Evolutionary conservation across 2,329 filamentous ascomycete genomes (phyloP), one percentile per base, ranked within the genome.

Genomic region (Cladophialophora yegresii): DNA sequence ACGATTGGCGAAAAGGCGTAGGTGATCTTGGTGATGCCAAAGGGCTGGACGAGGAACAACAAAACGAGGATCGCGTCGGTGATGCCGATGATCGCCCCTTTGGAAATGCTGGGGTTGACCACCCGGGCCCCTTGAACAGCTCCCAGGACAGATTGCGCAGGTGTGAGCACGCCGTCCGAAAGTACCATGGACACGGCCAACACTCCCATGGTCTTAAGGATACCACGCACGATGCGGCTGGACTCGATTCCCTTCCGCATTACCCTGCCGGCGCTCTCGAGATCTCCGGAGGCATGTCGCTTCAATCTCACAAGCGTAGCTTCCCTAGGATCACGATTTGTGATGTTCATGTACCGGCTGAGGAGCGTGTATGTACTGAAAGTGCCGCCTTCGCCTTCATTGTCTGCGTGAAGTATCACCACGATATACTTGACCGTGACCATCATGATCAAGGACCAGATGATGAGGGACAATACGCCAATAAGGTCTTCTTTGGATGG

Each of bases 351-450:
- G 72, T 83, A 84, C 71, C 81, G 73, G 22, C 80, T 81, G 2
- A 85, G 76, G 16, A 85, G 74, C 0, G 81, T 82, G 69, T 84
- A 85, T 8, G 80, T 79, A 23, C 78, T 80, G 72, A 85, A 85
- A 0, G 83, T 85, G 2, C 83, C 83, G 9, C 84, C 84, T 70
- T 86, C 83, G 26, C 84, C 84, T 69, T 85, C 82, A 62, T 86
- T 81, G 71, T 85, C 82, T 30, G 83, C 83, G 53, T 74, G 73
- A 3, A 86, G 74, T 28, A 85, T 80, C 61, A 85, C 79, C 47
- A 83, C 68, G 16, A 84, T 75, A 70, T 86, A 86, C 72, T 86
- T 86, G 65, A 85, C 68, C 0, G 82, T 85, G 13, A 85, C 83
- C 78, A 85, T 84, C 67, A 85, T 74, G 13, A 80, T 81, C 23